phyloP scores from a whole-genome alignment of 441 rosid species.

The Jatropha podagrica region DNA sequence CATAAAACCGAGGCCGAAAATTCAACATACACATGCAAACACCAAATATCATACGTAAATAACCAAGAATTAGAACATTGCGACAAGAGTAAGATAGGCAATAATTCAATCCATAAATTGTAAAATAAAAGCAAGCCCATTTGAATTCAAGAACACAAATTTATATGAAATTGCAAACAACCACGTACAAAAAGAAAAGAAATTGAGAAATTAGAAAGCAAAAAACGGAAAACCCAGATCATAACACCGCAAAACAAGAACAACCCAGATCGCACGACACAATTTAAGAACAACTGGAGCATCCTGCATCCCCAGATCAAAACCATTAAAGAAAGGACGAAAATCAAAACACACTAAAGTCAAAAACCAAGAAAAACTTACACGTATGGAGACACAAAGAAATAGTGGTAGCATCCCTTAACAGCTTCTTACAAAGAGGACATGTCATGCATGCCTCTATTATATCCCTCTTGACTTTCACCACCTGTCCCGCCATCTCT shows the following conservation, averaged over 20 bases:
- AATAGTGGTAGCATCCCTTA: slow-evolving; percentile 68
- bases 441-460: slow-evolving; percentile 69
- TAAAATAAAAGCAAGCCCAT: slow-evolving; percentile 9
- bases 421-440: slow-evolving; percentile 58
- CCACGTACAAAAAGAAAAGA: background rate
- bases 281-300: background rate
- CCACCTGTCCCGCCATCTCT: slow-evolving; percentile 37
- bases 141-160: background rate
- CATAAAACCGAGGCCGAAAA: background rate
- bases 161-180: background rate
- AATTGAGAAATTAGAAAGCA: slow-evolving; percentile 12
- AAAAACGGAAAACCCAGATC: slow-evolving; percentile 29
- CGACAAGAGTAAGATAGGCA: background rate
- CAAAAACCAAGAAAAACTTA: slow-evolving; percentile 31
- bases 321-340: background rate
- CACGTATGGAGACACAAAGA: slow-evolving; percentile 78
- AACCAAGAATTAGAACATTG: background rate
- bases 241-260: slow-evolving; percentile 23
- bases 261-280: slow-evolving; percentile 27
- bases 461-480: slow-evolving; percentile 47
- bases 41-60: background rate
- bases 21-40: slow-evolving; percentile 7
- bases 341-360: background rate
- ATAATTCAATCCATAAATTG: slow-evolving; percentile 1
- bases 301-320: slow-evolving; percentile 24